Evolutionary conservation across 768 basidiomycete species (phyloP).

Genomic region (Kwoniella europaea): DNA sequence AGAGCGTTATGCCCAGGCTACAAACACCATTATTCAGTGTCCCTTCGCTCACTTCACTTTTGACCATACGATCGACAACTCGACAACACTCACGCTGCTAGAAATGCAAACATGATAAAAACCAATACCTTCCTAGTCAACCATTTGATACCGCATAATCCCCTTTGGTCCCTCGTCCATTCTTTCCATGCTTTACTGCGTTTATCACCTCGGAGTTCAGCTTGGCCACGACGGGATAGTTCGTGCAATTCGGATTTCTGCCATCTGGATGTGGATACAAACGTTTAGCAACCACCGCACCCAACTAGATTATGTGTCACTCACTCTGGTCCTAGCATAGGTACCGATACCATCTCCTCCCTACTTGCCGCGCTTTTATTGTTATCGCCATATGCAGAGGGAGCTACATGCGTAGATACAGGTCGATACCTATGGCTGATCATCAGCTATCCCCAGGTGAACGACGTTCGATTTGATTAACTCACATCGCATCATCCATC

Average conservation of each 20-base stretch:
- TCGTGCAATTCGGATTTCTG: conserved; percentile 73
- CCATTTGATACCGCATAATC: conserved; percentile 74
- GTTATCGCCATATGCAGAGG: conserved; percentile 19
- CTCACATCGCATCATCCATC: conserved; percentile 24
- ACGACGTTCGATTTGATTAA: too few species aligned
- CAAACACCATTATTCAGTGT: not conserved
- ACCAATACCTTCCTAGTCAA: conserved; percentile 75
- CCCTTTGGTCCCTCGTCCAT: conserved; percentile 79
- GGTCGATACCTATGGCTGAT: conserved; percentile 49
- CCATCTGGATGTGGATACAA: conserved; percentile 62
- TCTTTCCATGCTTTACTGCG: conserved; percentile 69
- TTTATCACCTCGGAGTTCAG: conserved; percentile 63
- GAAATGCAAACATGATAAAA: conserved; percentile 64
- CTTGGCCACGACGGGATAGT: conserved; percentile 74
- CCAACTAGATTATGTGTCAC: conserved; percentile 14
- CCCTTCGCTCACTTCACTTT: too few species aligned
- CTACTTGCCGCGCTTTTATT: conserved; percentile 22
- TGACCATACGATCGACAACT: too few species aligned
- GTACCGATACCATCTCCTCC: conserved; percentile 90
- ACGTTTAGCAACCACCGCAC: too few species aligned
- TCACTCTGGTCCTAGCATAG: conserved; percentile 80
- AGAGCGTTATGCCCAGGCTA: conserved; percentile 72
- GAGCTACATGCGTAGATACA: conserved; percentile 27
- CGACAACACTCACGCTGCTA: conserved; percentile 63
- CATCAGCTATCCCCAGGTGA: too few species aligned